A percentile compares a stretch with the other conserved stretches of the same genome.
These are phyloP conservation scores for Kuraishia molischiana DNA, from an alignment of 805 yeast species.

Conservation along the genomic window DNA sequence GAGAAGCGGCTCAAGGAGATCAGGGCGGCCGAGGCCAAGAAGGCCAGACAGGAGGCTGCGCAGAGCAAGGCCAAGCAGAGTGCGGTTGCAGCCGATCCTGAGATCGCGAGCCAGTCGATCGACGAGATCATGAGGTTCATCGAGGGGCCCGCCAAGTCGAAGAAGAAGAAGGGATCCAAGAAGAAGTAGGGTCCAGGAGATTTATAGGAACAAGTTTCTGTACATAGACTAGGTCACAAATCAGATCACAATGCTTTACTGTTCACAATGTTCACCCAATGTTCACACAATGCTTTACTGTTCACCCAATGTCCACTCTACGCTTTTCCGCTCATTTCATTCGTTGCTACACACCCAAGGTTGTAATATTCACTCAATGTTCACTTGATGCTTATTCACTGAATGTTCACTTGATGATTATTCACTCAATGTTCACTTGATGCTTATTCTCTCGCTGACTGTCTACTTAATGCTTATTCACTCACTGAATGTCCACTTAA, in stretches of 20 bases:
- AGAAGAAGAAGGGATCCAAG: conserved; percentile 17
- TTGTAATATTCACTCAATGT: too few species aligned
- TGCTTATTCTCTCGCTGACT: too few species aligned
- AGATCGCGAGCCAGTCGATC: conserved; percentile 53
- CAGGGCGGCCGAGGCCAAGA: conserved; percentile 5
- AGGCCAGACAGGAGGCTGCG: conserved; percentile 15
- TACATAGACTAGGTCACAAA: conserved; percentile 4
- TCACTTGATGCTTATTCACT: too few species aligned
- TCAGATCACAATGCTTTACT: too few species aligned
- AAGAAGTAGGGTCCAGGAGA: conserved; percentile 6
- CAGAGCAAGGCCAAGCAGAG: conserved; percentile 19
- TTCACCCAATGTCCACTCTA: too few species aligned
- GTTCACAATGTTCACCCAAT: too few species aligned
- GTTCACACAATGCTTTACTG: too few species aligned
- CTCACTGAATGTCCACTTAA: background rate
- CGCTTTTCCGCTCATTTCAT: too few species aligned
- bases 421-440: too few species aligned
- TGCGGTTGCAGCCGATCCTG: conserved; percentile 32
- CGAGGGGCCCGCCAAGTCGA: conserved; percentile 36
- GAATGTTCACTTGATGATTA: too few species aligned
- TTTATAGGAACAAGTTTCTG: conserved; percentile 1
- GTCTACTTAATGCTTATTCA: too few species aligned
- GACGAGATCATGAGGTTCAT: conserved; percentile 68
- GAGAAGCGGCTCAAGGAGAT: conserved; percentile 21
- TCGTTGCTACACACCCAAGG: too few species aligned